Evolutionary conservation across 352 stramenopile species (phyloP).

Genomic region (Phytophthora cryptogea): DNA sequence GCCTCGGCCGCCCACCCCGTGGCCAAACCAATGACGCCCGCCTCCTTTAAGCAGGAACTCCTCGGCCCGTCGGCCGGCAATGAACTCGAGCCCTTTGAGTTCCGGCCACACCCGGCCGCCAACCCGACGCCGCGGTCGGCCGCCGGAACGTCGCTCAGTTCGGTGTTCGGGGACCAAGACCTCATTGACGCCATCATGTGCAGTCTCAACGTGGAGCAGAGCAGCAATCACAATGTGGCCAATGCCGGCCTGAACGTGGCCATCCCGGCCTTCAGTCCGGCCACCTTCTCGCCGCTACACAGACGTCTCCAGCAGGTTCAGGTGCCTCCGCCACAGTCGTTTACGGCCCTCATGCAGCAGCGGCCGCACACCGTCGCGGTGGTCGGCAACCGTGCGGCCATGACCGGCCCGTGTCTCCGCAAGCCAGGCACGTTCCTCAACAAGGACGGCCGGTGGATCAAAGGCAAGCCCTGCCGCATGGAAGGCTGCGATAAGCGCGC

Average conservation of each 20-base stretch:
- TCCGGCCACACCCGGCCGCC: constrained; percentile 27
- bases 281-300: constrained; percentile 22
- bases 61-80: background rate
- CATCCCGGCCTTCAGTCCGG: constrained; percentile 13
- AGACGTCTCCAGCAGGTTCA: constrained; percentile 23
- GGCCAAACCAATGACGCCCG: constrained; percentile 26
- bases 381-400: constrained; percentile 23
- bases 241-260: constrained; percentile 5
- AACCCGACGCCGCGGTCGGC: constrained; percentile 26
- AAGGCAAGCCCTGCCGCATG: constrained; percentile 81
- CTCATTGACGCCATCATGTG: constrained; percentile 83
- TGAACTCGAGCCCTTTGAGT: constrained; percentile 79
- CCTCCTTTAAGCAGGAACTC: constrained; percentile 26
- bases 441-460: constrained; percentile 89
- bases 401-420: constrained; percentile 48
- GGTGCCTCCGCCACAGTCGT: constrained; percentile 24
- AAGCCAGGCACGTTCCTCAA: constrained; percentile 87
- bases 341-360: constrained; percentile 39
- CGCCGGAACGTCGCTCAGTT: constrained; percentile 59
- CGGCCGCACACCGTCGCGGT: constrained; percentile 15
- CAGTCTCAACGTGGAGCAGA: constrained; percentile 60
- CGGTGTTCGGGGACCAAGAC: constrained; percentile 78
- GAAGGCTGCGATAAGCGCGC: constrained; percentile 75
- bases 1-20: background rate
- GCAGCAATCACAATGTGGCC: background rate